These are phyloP conservation scores for Prunus padus DNA, from an alignment of 306 rosid species.

Conservation along the genomic window DNA sequence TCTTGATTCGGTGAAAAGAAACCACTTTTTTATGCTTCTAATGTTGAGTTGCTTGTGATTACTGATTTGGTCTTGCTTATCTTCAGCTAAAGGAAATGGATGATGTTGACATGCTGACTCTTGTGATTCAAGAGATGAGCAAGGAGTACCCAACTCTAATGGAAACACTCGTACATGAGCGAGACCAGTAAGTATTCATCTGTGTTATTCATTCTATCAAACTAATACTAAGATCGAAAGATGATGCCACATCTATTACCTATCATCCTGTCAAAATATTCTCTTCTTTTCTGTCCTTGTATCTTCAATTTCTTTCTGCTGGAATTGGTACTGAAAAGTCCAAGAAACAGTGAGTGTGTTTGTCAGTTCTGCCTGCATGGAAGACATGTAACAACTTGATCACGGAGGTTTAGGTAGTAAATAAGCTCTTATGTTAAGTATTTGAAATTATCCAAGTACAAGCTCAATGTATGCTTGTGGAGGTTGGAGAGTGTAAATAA, in stretches of 20 bases:
- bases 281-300: neutral
- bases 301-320: neutral
- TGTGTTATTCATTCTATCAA: conserved; percentile 3
- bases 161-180: conserved; percentile 94
- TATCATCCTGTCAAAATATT: neutral
- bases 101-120: conserved; percentile 87
- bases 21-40: conserved; percentile 4
- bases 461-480: neutral
- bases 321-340: neutral
- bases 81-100: conserved; percentile 86
- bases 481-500: neutral
- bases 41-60: conserved; percentile 21
- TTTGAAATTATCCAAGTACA: neutral
- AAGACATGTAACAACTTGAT: neutral
- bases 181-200: conserved; percentile 71
- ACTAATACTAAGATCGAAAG: conserved; percentile 1
- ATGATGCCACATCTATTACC: neutral
- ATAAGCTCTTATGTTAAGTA: neutral
- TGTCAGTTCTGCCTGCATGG: neutral
- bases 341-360: neutral
- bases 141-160: conserved; percentile 89
- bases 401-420: neutral
- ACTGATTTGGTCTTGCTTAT: conserved; percentile 28
- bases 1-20: neutral
- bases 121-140: conserved; percentile 87